Conservation (phyloP, 2,329 filamentous ascomycete genomes). For the Diplodia scrobiculata region DNA sequence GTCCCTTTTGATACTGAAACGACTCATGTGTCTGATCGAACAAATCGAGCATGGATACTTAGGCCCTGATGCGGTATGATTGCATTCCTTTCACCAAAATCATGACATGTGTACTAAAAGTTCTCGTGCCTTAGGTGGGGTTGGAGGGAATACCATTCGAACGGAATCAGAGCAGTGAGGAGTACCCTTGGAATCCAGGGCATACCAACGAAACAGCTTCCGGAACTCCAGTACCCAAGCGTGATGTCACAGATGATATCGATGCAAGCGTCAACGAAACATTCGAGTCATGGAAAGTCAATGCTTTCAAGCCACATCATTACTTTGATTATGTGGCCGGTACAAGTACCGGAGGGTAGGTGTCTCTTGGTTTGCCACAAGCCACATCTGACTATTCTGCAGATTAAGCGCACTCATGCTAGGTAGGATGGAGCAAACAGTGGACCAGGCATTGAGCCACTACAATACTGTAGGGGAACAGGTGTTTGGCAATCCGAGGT, state of each 20-base stretch:
- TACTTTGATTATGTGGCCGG: conserved; percentile 35
- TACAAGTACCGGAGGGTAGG: conserved; percentile 32
- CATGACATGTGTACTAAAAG: neutral
- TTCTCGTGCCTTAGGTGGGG: too few relatives aligned
- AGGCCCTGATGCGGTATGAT: neutral
- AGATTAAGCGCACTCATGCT: too few relatives aligned
- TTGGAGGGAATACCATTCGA: too few relatives aligned
- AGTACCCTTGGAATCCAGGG: too few relatives aligned
- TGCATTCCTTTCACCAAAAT: neutral
- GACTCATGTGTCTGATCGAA: conserved; percentile 30
- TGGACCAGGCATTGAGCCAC: too few relatives aligned
- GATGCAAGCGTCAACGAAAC: neutral
- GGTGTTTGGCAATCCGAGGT: too few relatives aligned
- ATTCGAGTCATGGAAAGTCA: neutral
- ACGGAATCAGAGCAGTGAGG: too few relatives aligned
- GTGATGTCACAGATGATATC: neutral
- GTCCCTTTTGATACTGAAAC: conserved; percentile 30
- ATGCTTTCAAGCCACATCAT: conserved; percentile 32
- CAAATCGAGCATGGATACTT: conserved; percentile 23
- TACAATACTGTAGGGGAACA: too few relatives aligned
- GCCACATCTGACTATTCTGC: too few relatives aligned
- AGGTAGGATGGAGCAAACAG: too few relatives aligned
- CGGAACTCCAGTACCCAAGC: neutral
- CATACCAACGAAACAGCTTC: too few relatives aligned
- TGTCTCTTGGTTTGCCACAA: neutral